Evolutionary conservation across 176 grass and related monocot genomes (phyloP).

Genomic region (Ampelocalamus luodianensis): DNA sequence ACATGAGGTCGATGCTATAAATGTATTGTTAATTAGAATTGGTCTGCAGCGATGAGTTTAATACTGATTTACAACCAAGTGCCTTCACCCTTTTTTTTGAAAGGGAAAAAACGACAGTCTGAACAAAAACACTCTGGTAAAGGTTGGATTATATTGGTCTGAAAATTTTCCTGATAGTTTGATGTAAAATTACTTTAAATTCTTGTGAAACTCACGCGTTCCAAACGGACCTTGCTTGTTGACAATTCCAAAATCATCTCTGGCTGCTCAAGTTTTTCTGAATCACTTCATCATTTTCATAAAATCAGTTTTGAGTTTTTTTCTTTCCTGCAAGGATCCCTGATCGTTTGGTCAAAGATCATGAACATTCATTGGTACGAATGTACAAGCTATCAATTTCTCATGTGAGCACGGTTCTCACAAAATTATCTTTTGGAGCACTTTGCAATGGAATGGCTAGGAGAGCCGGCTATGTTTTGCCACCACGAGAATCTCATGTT

Average conservation of each 20-base stretch:
- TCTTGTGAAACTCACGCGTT: background rate
- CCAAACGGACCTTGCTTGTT: background rate
- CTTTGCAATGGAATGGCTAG: no score
- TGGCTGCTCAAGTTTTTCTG: background rate
- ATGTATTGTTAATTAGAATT: no score
- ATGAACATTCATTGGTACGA: background rate
- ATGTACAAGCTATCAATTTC: background rate
- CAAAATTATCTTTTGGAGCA: background rate
- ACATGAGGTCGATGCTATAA: no score
- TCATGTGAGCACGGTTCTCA: background rate
- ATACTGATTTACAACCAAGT: no score
- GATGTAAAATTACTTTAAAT: background rate
- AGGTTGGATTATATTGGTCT: no score
- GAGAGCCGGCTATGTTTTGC: background rate
- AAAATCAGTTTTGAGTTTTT: background rate
- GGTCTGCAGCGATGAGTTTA: no score
- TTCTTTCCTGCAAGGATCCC: no score
- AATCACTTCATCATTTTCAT: background rate
- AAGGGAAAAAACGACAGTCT: no score
- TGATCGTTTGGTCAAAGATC: background rate
- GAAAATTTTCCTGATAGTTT: no score
- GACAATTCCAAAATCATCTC: background rate
- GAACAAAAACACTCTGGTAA: no score
- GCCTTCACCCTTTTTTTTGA: no score
- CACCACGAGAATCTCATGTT: background rate